Percentiles rank a stretch among this genome's conserved stretches.
Conservation (phyloP, 331 rosid genomes). For the Stylosanthes scabra region DNA sequence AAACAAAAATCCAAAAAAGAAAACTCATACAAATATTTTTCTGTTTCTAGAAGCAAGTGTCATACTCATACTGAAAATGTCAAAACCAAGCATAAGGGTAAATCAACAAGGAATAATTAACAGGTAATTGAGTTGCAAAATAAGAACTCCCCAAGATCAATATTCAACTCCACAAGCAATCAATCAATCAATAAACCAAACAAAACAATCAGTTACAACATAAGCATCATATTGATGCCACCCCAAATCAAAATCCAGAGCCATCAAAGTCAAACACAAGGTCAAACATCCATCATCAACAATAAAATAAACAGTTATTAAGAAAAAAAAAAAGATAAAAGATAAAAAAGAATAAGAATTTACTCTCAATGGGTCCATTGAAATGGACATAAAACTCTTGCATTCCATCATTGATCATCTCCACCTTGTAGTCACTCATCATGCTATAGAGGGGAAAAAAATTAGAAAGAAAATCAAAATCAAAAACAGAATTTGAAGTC, state of each 20-base stretch:
- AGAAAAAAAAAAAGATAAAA: neutral
- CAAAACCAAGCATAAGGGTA: slow-evolving; percentile 31
- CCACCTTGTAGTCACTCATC: slow-evolving; percentile 75
- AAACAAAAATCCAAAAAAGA: neutral
- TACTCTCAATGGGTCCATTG: slow-evolving; percentile 63
- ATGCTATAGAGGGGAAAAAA: slow-evolving; percentile 43
- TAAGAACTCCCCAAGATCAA: slow-evolving; percentile 26
- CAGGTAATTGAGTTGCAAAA: slow-evolving; percentile 27
- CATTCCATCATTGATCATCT: slow-evolving; percentile 75
- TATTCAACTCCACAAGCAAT: slow-evolving; percentile 13
- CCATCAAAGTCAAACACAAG: slow-evolving; percentile 42
- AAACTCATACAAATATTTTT: neutral
- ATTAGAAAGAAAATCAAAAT: neutral
- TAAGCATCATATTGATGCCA: slow-evolving; percentile 26
- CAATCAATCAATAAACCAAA: slow-evolving; percentile 24
- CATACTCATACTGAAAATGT: slow-evolving; percentile 33
- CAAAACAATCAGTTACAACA: neutral
- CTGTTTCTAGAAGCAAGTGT: slow-evolving; percentile 5
- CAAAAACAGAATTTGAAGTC: slow-evolving; percentile 32
- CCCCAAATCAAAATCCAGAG: slow-evolving; percentile 45
- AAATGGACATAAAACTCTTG: slow-evolving; percentile 72
- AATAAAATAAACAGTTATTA: slow-evolving; percentile 16
- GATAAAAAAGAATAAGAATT: slow-evolving; percentile 11
- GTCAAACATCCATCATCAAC: slow-evolving; percentile 43
- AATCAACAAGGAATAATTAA: slow-evolving; percentile 36